Evolutionary conservation across 768 basidiomycete genomes (phyloP).

Genomic region (Paxillus ammoniavirescens): DNA sequence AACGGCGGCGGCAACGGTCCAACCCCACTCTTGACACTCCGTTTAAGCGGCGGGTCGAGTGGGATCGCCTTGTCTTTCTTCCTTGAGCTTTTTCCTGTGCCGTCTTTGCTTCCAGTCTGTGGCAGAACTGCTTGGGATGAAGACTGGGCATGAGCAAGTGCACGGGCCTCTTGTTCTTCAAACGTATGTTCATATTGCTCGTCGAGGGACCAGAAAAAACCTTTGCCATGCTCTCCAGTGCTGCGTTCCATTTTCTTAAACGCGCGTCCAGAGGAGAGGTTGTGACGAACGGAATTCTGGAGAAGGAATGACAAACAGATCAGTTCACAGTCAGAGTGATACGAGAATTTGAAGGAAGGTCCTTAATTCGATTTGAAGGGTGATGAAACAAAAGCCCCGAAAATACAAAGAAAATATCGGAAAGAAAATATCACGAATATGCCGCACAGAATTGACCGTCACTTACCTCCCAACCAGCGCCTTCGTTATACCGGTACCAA

Average conservation of each 20-base stretch:
- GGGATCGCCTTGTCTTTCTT: conserved; percentile 60
- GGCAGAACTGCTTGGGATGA: conserved; percentile 23
- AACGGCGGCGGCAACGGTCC: conserved; percentile 65
- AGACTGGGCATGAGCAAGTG: conserved; percentile 31
- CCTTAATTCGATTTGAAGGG: neutral
- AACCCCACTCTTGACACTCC: conserved; percentile 64
- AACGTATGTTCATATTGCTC: conserved; percentile 65
- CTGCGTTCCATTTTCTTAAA: conserved; percentile 90
- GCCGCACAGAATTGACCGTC: neutral
- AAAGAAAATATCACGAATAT: conserved; percentile 1
- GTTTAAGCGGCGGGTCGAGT: conserved; percentile 64
- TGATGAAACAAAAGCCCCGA: neutral
- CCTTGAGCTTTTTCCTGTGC: conserved; percentile 30
- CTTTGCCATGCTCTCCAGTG: conserved; percentile 85
- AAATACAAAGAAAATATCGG: neutral
- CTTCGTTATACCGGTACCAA: conserved; percentile 85
- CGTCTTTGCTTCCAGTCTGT: conserved; percentile 36
- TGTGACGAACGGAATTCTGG: conserved; percentile 94
- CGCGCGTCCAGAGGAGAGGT: conserved; percentile 87
- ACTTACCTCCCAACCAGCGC: conserved; percentile 86
- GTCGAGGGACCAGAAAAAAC: conserved; percentile 92
- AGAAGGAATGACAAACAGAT: conserved; percentile 5
- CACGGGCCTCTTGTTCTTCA: conserved; percentile 66
- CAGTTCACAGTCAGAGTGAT: conserved; percentile 6
- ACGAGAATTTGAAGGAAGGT: neutral